phyloP scores from a whole-genome alignment of 805 yeast genomes.

The Candida railenensis region DNA sequence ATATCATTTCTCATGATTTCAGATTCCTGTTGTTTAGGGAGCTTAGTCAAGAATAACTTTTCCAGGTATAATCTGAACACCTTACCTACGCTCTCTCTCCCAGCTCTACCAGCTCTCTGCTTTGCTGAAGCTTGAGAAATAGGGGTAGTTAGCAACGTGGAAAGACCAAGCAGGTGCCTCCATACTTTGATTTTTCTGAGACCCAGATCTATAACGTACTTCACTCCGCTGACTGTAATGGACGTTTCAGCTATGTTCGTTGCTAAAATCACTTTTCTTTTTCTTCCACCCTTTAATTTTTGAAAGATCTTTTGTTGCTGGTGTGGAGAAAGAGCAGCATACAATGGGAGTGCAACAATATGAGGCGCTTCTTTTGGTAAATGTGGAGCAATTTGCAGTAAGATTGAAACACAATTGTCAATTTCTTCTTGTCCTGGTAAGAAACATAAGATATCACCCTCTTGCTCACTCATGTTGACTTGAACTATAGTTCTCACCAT shows the following conservation, averaged over 20 bases:
- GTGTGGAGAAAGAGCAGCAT: constrained; percentile 88
- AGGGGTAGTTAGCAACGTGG: constrained; percentile 90
- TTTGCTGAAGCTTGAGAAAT: constrained; percentile 92
- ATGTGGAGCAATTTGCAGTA: constrained; percentile 60
- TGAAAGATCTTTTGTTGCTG: constrained; percentile 82
- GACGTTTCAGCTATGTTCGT: constrained; percentile 99
- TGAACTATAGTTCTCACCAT: constrained; percentile 73
- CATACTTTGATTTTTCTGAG: constrained; percentile 90
- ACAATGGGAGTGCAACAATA: constrained; percentile 77
- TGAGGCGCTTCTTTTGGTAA: constrained; percentile 75
- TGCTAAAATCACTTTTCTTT: constrained; percentile 83
- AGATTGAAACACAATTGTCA: constrained; percentile 70
- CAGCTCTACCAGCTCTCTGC: constrained; percentile 99
- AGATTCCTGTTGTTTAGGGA: constrained; percentile 84
- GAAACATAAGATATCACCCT: constrained; percentile 91
- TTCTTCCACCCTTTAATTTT: constrained; percentile 48
- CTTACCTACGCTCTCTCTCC: constrained; percentile 90
- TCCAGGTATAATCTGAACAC: constrained; percentile 84
- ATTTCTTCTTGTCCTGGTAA: constrained; percentile 97
- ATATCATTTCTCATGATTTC: constrained; percentile 88
- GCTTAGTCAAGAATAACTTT: constrained; percentile 50
- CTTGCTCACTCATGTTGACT: constrained; percentile 72
- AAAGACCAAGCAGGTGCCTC: constrained; percentile 88
- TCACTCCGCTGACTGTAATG: constrained; percentile 90
- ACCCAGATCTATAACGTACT: constrained; percentile 92